Evolutionary conservation across 1,139 yeast species (phyloP).

Genomic region (Taphrina populina): DNA sequence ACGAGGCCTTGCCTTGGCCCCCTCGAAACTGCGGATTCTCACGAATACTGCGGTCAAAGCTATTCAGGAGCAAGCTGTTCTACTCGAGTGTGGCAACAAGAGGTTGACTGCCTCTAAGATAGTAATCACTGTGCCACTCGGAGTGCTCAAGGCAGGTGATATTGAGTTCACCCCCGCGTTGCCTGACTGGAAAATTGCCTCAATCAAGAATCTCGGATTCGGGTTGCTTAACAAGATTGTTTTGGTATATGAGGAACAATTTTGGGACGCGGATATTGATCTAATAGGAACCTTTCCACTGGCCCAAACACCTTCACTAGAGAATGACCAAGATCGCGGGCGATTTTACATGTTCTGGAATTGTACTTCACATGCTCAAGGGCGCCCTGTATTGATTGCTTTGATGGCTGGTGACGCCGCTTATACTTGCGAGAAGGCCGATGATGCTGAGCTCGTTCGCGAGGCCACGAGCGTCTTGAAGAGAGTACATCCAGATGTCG

Average conservation of each 20-base stretch:
- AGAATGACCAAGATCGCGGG: constrained; percentile 45
- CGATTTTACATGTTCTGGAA: constrained; percentile 49
- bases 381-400: constrained; percentile 43
- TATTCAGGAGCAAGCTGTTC: constrained; percentile 45
- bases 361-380: constrained; percentile 41
- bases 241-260: constrained; percentile 46
- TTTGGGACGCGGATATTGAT: constrained; percentile 48
- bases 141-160: constrained; percentile 47
- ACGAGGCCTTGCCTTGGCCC: constrained; percentile 48
- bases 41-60: constrained; percentile 48
- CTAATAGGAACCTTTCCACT: constrained; percentile 46
- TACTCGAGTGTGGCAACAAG: constrained; percentile 46
- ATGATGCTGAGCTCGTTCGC: constrained; percentile 46
- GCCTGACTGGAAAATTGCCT: constrained; percentile 49
- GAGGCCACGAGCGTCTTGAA: constrained; percentile 45
- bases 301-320: constrained; percentile 33
- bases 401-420: constrained; percentile 50
- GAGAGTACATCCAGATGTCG: constrained; percentile 42
- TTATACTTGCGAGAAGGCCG: constrained; percentile 42
- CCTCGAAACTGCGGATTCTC: constrained; percentile 48
- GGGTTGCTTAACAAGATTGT: constrained; percentile 50
- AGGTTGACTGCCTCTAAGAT: constrained; percentile 49
- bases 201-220: constrained; percentile 48
- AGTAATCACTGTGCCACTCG: constrained; percentile 49
- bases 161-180: constrained; percentile 50